A percentile compares a stretch with the other conserved stretches of the same genome.
Evolutionary conservation across 345 rosid genomes (phyloP).

Genomic region (Syzygium oleosum): DNA sequence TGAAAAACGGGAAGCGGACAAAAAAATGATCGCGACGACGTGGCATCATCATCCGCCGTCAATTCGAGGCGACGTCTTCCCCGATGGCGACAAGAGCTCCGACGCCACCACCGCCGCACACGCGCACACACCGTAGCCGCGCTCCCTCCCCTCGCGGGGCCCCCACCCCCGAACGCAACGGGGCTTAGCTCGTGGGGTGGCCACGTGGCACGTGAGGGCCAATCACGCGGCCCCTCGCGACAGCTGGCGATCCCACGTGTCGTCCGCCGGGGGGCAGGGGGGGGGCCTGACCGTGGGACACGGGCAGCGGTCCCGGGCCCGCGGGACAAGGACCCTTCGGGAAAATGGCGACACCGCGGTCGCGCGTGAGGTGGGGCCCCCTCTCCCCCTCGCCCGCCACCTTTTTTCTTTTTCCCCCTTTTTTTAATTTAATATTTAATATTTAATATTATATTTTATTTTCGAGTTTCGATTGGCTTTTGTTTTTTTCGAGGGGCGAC

Average conservation of each 20-base stretch:
- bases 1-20: neutral
- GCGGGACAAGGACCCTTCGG: neutral
- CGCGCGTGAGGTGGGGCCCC: constrained; percentile 1
- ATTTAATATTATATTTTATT: too few relatives aligned
- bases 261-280: neutral
- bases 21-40: neutral
- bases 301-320: neutral
- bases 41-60: neutral
- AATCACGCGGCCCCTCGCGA: neutral
- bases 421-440: neutral
- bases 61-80: neutral
- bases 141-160: neutral
- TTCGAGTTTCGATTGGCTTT: neutral
- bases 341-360: neutral
- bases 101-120: too few relatives aligned
- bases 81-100: neutral
- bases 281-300: neutral
- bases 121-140: neutral
- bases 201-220: neutral
- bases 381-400: neutral
- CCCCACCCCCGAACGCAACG: too few relatives aligned
- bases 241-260: neutral
- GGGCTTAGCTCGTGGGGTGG: neutral
- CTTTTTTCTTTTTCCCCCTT: neutral
- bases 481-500: neutral